Conservation (phyloP, 768 basidiomycete species). For the Termitomyces sp. region DNA sequence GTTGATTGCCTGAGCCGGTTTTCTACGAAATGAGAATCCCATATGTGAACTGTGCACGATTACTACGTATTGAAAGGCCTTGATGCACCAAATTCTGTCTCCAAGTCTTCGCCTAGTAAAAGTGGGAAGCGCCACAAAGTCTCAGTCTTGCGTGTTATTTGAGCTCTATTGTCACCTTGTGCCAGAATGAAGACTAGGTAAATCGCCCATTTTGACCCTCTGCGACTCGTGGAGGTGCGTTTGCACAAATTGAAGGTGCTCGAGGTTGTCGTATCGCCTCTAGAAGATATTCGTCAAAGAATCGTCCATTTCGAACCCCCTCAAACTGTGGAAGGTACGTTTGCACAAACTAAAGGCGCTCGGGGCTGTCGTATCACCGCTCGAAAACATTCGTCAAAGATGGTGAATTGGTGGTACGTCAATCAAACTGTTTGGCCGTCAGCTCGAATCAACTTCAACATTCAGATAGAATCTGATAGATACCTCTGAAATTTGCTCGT, state of each 20-base stretch:
- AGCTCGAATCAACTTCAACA: background rate
- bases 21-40: background rate
- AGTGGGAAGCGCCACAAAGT: background rate
- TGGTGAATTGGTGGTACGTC: background rate
- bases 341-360: background rate
- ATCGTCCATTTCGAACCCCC: background rate
- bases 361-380: background rate
- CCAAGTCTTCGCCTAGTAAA: background rate
- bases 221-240: too few species aligned
- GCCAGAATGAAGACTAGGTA: background rate
- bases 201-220: too few species aligned
- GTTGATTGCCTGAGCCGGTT: background rate
- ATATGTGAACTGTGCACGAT: background rate
- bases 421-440: background rate
- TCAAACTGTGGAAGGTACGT: too few species aligned
- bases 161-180: background rate
- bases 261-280: too few species aligned
- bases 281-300: too few species aligned
- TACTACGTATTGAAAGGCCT: background rate
- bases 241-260: too few species aligned
- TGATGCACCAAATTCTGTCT: background rate
- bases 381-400: background rate
- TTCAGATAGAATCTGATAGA: background rate
- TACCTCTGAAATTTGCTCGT: background rate
- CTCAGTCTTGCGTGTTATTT: background rate